Evolutionary conservation across 176 grass and related monocot species (phyloP), one percentile per base, ranked within the genome.

Genomic region (Raddia distichophylla): DNA sequence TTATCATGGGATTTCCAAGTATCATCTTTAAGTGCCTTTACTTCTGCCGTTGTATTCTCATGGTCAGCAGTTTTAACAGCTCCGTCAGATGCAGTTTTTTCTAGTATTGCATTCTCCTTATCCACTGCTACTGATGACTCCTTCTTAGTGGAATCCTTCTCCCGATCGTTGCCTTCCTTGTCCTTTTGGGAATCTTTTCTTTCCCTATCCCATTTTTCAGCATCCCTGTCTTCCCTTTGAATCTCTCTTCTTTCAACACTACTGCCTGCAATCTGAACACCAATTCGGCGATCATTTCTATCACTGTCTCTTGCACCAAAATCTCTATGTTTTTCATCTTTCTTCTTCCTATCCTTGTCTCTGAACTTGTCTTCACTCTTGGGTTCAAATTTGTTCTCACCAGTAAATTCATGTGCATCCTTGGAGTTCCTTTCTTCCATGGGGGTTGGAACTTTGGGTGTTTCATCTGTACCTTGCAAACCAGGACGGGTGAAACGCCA

Each of bases 221-320:
- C 58, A 82, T 92, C 85, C 84, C 88, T 90, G 52, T 94, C 90
- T 81, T 94, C 86, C 85, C 90, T 94, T 71, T 87, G 88, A 64
- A 83, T 77, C 62, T 94, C 83, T 89, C 85, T 91, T 63, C 88
- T 64, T 74, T 96, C 87, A 70, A 42, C 63, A 79, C 67, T 74
- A 82, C 77, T 66, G 19, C 60, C 84, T 71, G 71, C 71, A 69
- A 86, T 54, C 43, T 82, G 92, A 60, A 84, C 65, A 77, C 85
- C 60, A 6, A 71, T 85, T 51, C 77, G 78, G 15, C 86, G 77
- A 85, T 89, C 92, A 87, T 76, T 91, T 81, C 77, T 91, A 79
- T 89, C 92, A 63, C 68, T 82, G 69, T 94, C 86, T 75, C 80
- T 94, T 75, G 86, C 84, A 54, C 80, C 47, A 18, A 87, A 89